Base-by-base conservation (phyloP, 2,329 filamentous ascomycete species). In the Dendrostoma leiphaemia region DNA sequence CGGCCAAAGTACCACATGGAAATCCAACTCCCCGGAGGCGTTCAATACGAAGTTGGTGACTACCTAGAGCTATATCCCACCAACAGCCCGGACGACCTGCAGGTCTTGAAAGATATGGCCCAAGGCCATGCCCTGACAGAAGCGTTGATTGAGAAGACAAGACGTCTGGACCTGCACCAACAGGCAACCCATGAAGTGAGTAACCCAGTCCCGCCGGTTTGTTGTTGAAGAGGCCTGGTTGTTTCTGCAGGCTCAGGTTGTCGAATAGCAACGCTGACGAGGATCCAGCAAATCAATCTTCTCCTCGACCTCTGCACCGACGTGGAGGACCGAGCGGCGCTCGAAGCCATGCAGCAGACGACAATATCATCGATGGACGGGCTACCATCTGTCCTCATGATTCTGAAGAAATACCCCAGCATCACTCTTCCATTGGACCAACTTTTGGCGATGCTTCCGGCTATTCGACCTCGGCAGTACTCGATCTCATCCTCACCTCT, bases 391-490 rank as follows among this genome's bases (percentile, higher is more conserved):
- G 63, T 79, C 0, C 71, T 85, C 2, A 81, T 84, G 52, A 69
- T 85, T 3, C 74, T 85, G 2, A 76, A 80, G 56, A 72, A 73
- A 7, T 78, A 80, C 60, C 72, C 74, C 0, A 68, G 69, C 1
- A 72, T 82, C 47, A 66, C 74, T 2, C 63, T 85, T 0, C 69
- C 80, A 0, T 72, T 85, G 26, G 72, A 72, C 4, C 69, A 75
- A 28, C 85, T 81, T 67, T 70, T 85, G 3, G 70, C 74, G 43
- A 79, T 83, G 70, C 76, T 83, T 2, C 76, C 80, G 1, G 78
- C 82, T 0, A 81, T 86, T 76, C 76, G 80, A 3, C 69, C 80
- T 15, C 77, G 80, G n/a, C 78, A 82, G 54, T 83, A 83, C 64
- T 79, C 75, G 15, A 82, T 84, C 61, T 83, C 80, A 2, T 82